Evolutionary conservation across 148 eudicot species (phyloP), one percentile per base, ranked within the genome.

Genomic region (Vaccinium vitisidaea): DNA sequence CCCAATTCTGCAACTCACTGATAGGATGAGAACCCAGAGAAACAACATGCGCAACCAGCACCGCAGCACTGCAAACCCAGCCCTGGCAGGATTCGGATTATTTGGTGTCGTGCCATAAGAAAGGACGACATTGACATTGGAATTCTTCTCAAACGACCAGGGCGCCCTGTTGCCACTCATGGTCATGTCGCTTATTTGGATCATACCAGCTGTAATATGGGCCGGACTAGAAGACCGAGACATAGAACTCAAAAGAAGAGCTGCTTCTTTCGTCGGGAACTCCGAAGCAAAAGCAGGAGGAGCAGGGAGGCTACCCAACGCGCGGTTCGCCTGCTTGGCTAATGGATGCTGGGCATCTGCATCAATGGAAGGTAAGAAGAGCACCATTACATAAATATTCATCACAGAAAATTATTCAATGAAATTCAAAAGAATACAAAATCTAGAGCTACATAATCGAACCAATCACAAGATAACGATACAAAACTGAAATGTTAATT

Each of bases 251-350:
- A 92, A 65, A 79, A 75, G 90, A 80, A 90, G 91, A 23, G 84
- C 88, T 70, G 90, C 70, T 55, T 89, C 93, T 86, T 94, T 97
- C n/a, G 90, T 59, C 16, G 98, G 98, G 82, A 92, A 87, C 83
- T 97, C 98, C 32, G 96, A 87, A 53, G 98, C 98, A 87, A 89
- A 93, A 59, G 98, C 98, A 70, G 98, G 92, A 84, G 94, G 96
- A 75, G 98, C 96, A 73, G 94, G 90, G 50, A 91, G 87, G 83
- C 86, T 86, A 70, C 91, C 95, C 87, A 97, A 82, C 92, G 92
- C 86, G 23, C 85, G 84, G 84, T 89, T 92, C 23, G 94, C 95
- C 69, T 90, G 86, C 88, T 92, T 80, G 78, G 90, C 18, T 81
- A 87, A 92, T 55, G 94, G 91, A 80, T 89, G 87, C 79, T 86